phyloP scores from a whole-genome alignment of 805 yeast genomes.

The Spathaspora sp. region DNA sequence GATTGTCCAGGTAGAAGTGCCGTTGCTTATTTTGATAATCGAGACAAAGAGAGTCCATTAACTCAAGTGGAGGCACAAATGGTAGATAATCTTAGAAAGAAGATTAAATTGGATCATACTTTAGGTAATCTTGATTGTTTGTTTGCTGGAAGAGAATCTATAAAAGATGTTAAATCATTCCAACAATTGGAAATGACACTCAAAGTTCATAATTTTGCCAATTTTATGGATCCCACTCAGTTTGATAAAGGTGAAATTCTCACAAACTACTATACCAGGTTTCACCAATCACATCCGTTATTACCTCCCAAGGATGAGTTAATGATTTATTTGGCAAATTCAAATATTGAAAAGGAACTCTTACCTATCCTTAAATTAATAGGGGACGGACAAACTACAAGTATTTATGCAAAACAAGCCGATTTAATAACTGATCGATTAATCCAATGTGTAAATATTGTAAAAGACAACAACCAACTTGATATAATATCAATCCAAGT shows the following conservation, averaged over 20 bases:
- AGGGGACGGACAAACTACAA: conserved; percentile 43
- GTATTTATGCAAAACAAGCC: conserved; percentile 10
- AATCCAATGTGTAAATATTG: conserved; percentile 14
- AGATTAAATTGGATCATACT: conserved; percentile 8
- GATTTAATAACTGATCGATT: conserved; percentile 14
- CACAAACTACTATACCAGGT: conserved; percentile 9
- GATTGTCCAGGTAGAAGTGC: conserved; percentile 11
- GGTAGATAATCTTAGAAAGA: conserved; percentile 8
- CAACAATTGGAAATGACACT: conserved; percentile 4
- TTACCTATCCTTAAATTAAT: conserved; percentile 45
- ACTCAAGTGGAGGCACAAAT: conserved; percentile 2
- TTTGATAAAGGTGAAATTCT: conserved; percentile 11
- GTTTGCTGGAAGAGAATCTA: conserved; percentile 7
- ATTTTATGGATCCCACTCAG: conserved; percentile 6
- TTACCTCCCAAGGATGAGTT: conserved; percentile 39
- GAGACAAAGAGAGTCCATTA: background rate
- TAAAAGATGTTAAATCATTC: conserved; percentile 6
- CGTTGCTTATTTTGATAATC: conserved; percentile 5
- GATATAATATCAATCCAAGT: conserved; percentile 45
- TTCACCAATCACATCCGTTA: conserved; percentile 42
- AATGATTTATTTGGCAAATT: conserved; percentile 23
- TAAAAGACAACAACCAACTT: conserved; percentile 12
- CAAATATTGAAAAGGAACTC: conserved; percentile 38
- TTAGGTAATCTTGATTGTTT: conserved; percentile 11
- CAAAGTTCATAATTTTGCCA: conserved; percentile 3